A percentile compares a stretch with the other conserved stretches of the same genome.
phyloP scores from a whole-genome alignment of 2,329 filamentous ascomycete genomes.

The Beauveria asiatica region DNA sequence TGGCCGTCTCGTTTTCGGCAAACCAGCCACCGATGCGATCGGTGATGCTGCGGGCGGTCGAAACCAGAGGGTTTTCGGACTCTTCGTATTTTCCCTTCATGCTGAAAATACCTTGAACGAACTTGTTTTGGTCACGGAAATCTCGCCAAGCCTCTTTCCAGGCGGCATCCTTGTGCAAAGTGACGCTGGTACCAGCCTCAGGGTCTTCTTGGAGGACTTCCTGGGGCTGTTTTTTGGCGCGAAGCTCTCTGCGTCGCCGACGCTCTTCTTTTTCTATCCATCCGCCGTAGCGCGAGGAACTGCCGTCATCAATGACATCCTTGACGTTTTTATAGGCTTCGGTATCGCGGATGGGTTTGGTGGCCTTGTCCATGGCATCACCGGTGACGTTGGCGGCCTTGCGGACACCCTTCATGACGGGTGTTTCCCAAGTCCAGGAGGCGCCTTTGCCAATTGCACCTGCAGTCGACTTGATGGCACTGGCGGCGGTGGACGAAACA shows the following conservation, averaged over 20 bases:
- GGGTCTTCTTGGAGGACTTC: constrained; percentile 75
- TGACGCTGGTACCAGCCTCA: constrained; percentile 90
- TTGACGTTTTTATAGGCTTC: constrained; percentile 93
- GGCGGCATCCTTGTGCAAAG: constrained; percentile 89
- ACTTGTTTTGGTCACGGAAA: constrained; percentile 81
- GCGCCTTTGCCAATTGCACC: constrained; percentile 83
- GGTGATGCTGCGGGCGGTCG: constrained; percentile 86
- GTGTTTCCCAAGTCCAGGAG: constrained; percentile 94
- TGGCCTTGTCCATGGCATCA: constrained; percentile 85
- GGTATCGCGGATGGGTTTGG: constrained; percentile 85
- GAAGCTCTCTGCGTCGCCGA: constrained; percentile 64
- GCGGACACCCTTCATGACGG: constrained; percentile 83
- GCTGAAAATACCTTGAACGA: constrained; percentile 81
- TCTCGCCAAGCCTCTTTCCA: constrained; percentile 99
- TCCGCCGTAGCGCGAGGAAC: constrained; percentile 89
- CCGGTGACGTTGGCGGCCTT: constrained; percentile 81
- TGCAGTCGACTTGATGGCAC: constrained; percentile 77
- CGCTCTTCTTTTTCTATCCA: constrained; percentile 97
- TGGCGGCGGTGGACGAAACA: constrained; percentile 68
- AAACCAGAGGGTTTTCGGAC: constrained; percentile 92
- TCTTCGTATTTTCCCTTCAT: constrained; percentile 87
- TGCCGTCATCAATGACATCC: constrained; percentile 93
- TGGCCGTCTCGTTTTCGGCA: constrained; percentile 94
- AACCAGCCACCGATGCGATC: constrained; percentile 93
- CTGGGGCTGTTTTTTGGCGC: constrained; percentile 51